Base-by-base conservation (phyloP, 495 filamentous ascomycete genomes). In the Penicillium manginii region DNA sequence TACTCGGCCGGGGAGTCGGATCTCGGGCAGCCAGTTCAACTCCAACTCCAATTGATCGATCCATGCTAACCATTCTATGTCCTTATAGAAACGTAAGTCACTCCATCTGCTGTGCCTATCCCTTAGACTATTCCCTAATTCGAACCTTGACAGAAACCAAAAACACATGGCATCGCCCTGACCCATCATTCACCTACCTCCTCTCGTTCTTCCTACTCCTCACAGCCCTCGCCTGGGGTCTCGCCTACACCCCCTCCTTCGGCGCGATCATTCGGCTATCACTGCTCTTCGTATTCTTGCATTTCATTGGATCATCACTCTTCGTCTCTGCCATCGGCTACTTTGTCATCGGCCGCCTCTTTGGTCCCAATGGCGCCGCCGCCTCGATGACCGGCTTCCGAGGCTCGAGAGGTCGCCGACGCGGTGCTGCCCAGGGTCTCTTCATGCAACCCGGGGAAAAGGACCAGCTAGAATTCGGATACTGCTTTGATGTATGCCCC, bases 181-280 rank as follows among this genome's bases (percentile, higher is more conserved):
- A 91, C 64, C 88, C 88, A 15, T 89, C 88, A 32, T 90, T 91
- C 73, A 87, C 88, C 57, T 90, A 91, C 68, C 87, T 91, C 52
- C 83, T 90, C 50, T 86, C 87, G 48, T 84, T 88, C 74, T 90
- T 91, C 78, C 79, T 89, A 12, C 80, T 88, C 58, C 81, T 91
- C 64, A 89, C 88, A 52, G 85, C 86, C 47, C 72, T 91, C 23
- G 88, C 87, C 40, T 91, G 88, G 88, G 87, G 87, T 15, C 75
- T 90, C 31, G 88, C 88, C 9, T 91, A 89, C 67, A 83, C 82
- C 14, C 77, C 78, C 23, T 80, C 80, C 48, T 81, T 84, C 60
- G 72, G 73, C 19, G 72, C 78, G 7, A 84, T 84, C 39, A 59
- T 90, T n/a, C 82, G 81, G 5, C 78, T 91, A 0, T 80, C 80